Evolutionary conservation across 73 alveolate genomes (phyloP).

Genomic region (Paraurostyla sp.): DNA sequence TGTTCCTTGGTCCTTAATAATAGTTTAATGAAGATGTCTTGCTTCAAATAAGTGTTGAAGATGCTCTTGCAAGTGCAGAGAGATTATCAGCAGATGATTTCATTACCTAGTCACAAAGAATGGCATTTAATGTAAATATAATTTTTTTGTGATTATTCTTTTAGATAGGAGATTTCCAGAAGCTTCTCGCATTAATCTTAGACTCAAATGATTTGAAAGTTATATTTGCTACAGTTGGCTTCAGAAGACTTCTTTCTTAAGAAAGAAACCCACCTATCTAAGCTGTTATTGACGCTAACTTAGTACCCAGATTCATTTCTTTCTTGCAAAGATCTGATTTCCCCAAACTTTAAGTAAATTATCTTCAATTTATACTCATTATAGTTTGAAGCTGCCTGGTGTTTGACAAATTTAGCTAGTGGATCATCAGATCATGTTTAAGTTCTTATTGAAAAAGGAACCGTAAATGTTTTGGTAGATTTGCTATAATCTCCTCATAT

Average conservation of each 20-base stretch:
- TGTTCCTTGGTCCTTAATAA: slow-evolving; percentile 23
- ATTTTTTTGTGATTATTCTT: background rate
- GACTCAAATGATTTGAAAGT: slow-evolving; percentile 67
- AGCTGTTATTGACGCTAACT: slow-evolving; percentile 94
- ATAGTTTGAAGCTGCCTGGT: slow-evolving; percentile 98
- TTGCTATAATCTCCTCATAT: slow-evolving; percentile 84
- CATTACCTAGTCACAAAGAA: slow-evolving; percentile 24
- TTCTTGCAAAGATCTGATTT: slow-evolving; percentile 81
- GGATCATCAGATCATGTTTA: slow-evolving; percentile 95
- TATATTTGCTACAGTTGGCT: slow-evolving; percentile 91
- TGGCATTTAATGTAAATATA: slow-evolving; percentile 53
- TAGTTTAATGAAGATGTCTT: background rate
- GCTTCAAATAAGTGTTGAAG: slow-evolving; percentile 35
- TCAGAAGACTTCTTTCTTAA: slow-evolving; percentile 94
- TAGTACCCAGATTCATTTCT: slow-evolving; percentile 91
- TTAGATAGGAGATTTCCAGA: slow-evolving; percentile 74
- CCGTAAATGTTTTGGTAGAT: slow-evolving; percentile 85
- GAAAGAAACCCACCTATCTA: slow-evolving; percentile 96
- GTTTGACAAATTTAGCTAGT: slow-evolving; percentile 96
- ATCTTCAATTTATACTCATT: background rate
- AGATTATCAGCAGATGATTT: background rate
- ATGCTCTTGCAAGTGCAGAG: background rate
- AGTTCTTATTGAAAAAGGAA: slow-evolving; percentile 96
- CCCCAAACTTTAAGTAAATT: slow-evolving; percentile 87
- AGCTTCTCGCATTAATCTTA: slow-evolving; percentile 63